Percentiles rank a stretch among this genome's conserved stretches.
Evolutionary conservation across 2,329 filamentous ascomycete species (phyloP).

Genomic region (Cladosporium phlei): DNA sequence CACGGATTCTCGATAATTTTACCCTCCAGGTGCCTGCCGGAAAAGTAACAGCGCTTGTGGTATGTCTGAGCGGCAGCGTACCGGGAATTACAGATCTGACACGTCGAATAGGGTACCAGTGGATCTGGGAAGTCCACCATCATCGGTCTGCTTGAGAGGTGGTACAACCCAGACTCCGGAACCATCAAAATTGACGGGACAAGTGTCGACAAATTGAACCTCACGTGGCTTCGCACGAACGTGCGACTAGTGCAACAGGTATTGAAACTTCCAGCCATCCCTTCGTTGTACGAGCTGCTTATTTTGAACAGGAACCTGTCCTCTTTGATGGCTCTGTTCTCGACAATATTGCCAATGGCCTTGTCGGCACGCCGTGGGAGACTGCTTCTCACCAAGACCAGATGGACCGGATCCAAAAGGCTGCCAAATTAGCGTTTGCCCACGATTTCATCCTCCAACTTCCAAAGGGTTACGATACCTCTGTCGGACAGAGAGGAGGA

Average conservation of each 20-base stretch:
- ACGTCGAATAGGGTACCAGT: constrained; percentile 21
- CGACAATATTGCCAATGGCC: constrained; percentile 34
- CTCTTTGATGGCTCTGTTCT: constrained; percentile 33
- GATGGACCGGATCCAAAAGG: constrained; percentile 23
- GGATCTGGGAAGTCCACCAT: constrained; percentile 38
- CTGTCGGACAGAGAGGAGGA: constrained; percentile 30
- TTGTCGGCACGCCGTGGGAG: constrained; percentile 21
- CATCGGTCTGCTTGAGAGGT: constrained; percentile 31
- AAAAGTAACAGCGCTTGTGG: constrained; percentile 44
- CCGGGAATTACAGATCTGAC: background rate
- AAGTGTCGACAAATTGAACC: constrained; percentile 27
- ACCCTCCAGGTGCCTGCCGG: constrained; percentile 35
- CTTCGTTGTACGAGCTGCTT: too few relatives aligned
- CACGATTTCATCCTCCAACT: constrained; percentile 35
- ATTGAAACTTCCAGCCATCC: too few relatives aligned
- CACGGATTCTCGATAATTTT: constrained; percentile 33
- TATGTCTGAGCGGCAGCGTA: background rate
- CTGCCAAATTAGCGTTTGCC: constrained; percentile 31
- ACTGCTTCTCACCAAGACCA: constrained; percentile 26
- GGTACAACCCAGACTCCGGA: constrained; percentile 31
- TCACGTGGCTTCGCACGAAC: constrained; percentile 31
- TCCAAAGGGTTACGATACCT: constrained; percentile 32
- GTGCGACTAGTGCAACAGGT: constrained; percentile 29
- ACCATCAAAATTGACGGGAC: constrained; percentile 30
- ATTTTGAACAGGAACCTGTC: constrained; percentile 34